Evolutionary conservation across 768 basidiomycete genomes (phyloP), one percentile per base, ranked within the genome.

Genomic region (Collybiopsis confluens): DNA sequence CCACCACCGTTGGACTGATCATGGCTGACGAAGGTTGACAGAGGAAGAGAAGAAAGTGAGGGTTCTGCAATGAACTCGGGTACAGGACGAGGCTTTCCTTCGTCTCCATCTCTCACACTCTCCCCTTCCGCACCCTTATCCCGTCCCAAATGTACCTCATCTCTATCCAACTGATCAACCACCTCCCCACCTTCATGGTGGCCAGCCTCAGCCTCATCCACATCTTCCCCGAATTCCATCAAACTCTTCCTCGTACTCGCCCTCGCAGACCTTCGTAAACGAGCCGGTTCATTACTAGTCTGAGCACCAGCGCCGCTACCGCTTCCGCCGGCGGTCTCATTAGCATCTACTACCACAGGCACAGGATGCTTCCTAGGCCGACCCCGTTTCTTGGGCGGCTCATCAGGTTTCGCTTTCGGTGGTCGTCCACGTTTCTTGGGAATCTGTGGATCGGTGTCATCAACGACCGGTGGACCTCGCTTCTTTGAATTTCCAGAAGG

Each of bases 341-440:
- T 33, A 13, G 30, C 30, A 33, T 33, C 30, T 33, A 6, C 30
- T 6, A 6, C 30, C 30, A 13, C 30, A 6, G 13, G 30, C 13
- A 30, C n/a, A 28, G n/a, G 4, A 35, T 48, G 3, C 21, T 48
- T 48, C 37, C 35, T 36, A 16, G 38, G 38, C 13, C 27, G 44
- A 7, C 44, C 44, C 7, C 44, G 44, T 23, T 45, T 45, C 44
- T 45, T 45, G 23, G 44, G 44, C 13, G 44, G 44, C 21, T 10
- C 27, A 5, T 20, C 43, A 15, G 30, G 16, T 18, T 54, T 57
- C 21, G 56, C 55, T 56, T 73, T 74, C n/a, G 61, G 56, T 7
- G 61, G 65, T 21, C 69, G 68, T n/a, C 69, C 69, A 30, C 72
- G 71, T 59, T 72, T 73, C 60, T 64, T 70, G 6, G 66, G 67